Evolutionary conservation across 2,329 filamentous ascomycete species (phyloP), one percentile per base, ranked within the genome.

Genomic region (Talaromyces sp.): DNA sequence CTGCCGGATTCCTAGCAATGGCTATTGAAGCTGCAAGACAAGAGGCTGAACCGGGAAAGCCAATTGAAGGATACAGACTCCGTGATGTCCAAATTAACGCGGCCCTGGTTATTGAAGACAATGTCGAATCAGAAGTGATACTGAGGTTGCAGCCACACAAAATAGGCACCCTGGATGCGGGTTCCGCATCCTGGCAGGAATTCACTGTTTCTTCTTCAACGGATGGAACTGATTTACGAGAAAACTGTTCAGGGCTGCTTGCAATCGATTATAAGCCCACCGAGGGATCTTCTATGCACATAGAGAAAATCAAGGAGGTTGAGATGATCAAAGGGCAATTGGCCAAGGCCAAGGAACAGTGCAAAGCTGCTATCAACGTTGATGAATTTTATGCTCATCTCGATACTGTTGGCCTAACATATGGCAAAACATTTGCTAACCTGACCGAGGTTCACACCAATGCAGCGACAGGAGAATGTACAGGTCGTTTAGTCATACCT

Each of bases 1-100:
- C 67, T 6, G 68, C 71, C 5, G 73, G 67, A 0, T 75, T 69
- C 44, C 56, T 73, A 4, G 65, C 64, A 2, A 70, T 70, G 34
- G 72, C 70, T 1, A 63, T 71, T 0, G 73, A 75, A 54, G 63
- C 69, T 7, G n/a, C 28, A 16, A 14, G 31, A 28, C 57, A 59
- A n/a, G 27, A 28, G 18, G 18, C 18, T 28, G 44, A 53, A 12
- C 18, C 31, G n/a, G 44, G 47, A 27, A 40, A 34, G n/a, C 18
- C 6, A 42, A 47, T 36, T 31, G 23, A 18, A 9, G 36, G 33
- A 42, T 36, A 42, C 23, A n/a, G 28, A 31, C 36, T 59, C 3
- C 44, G 36, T 14, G 47, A 59, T 5, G 33, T 59, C 2, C 36
- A 31, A 1, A 52, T 59, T 53, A 18, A 5, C 4, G 51, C 50